Conservation (phyloP, 305 asterid genomes). For the Fraxinus nigra region DNA sequence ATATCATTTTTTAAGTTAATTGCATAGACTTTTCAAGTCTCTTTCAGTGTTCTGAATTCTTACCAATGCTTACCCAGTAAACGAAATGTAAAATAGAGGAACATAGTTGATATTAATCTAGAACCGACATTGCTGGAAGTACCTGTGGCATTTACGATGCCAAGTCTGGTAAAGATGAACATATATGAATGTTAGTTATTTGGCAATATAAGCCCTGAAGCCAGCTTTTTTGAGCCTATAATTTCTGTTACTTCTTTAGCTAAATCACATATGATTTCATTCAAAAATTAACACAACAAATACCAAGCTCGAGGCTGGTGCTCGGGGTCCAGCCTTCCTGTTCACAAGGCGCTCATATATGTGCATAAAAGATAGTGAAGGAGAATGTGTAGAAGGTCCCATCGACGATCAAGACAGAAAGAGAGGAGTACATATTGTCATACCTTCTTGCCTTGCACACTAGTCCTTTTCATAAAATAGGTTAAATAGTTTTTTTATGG, state of each 20-base stretch:
- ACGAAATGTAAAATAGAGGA: not conserved
- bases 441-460: not conserved
- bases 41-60: not conserved
- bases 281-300: not conserved
- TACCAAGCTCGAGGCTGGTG: not conserved
- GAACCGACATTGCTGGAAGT: not conserved
- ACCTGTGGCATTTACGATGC: not conserved
- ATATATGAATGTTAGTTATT: not conserved
- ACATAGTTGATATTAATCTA: not conserved
- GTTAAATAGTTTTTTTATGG: not conserved
- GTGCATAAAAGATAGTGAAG: not conserved
- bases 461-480: not conserved
- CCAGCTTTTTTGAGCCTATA: not conserved
- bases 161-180: not conserved
- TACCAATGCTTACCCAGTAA: not conserved
- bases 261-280: not conserved
- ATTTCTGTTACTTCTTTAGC: not conserved
- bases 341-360: not conserved
- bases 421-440: not conserved
- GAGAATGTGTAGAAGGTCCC: not conserved
- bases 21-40: not conserved
- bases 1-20: not conserved
- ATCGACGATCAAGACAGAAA: not conserved
- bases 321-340: not conserved
- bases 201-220: not conserved